These are phyloP conservation scores for Paramecium biaurelia DNA, from an alignment of 73 alveolate species.

Conservation along the genomic window DNA sequence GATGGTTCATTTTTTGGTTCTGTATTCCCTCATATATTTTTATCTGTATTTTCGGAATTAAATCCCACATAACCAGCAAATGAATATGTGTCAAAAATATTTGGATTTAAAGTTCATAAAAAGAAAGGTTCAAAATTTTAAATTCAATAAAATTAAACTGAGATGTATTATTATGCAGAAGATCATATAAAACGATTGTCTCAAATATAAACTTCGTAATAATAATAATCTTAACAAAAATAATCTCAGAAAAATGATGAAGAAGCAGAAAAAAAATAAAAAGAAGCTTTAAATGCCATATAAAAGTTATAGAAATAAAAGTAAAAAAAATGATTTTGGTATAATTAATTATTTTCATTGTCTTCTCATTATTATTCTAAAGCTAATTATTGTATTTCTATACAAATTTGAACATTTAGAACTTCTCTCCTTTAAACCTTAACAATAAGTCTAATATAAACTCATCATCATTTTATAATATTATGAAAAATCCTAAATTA, in stretches of 20 bases:
- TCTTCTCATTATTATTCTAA: not conserved
- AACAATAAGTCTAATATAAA: constrained; percentile 36
- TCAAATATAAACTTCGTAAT: not conserved
- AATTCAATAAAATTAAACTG: not conserved
- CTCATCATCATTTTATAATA: constrained; percentile 39
- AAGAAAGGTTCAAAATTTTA: constrained; percentile 37
- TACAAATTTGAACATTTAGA: constrained; percentile 48
- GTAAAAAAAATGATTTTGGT: not conserved
- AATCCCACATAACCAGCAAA: not conserved
- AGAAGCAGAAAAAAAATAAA: not conserved
- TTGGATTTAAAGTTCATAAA: constrained; percentile 50
- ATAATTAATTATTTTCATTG: not conserved
- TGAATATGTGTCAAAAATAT: constrained; percentile 39
- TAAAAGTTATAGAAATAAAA: not conserved
- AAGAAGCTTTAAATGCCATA: constrained; percentile 12
- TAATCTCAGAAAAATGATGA: not conserved
- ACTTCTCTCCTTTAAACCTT: constrained; percentile 24
- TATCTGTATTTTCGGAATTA: constrained; percentile 41
- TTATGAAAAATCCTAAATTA: not conserved
- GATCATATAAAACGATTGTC: constrained; percentile 40
- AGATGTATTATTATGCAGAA: constrained; percentile 54
- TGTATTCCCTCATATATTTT: constrained; percentile 72
- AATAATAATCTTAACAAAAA: not conserved
- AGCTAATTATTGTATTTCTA: constrained; percentile 26
- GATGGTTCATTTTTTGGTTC: constrained; percentile 96